Conservation (phyloP, 139 green algal genomes). For the Limnomonas spitsbergensis region DNA sequence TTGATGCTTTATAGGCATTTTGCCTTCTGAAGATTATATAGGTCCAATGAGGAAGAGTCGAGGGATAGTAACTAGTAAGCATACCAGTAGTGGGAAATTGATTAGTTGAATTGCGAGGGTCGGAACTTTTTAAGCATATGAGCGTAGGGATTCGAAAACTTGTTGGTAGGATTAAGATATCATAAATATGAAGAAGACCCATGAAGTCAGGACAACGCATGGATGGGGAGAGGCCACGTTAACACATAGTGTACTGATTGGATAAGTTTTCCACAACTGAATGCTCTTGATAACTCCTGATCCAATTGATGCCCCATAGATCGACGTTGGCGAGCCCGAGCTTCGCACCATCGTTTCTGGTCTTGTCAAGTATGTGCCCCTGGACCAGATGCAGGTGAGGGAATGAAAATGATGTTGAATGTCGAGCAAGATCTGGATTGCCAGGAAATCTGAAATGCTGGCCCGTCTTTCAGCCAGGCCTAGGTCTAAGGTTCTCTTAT, state of each 20-base stretch:
- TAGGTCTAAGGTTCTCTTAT: too few relatives aligned
- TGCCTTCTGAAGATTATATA: not conserved
- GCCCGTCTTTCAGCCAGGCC: too few relatives aligned
- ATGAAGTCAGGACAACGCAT: not conserved
- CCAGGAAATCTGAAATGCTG: too few relatives aligned
- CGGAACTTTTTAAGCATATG: too few relatives aligned
- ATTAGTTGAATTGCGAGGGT: too few relatives aligned
- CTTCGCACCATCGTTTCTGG: constrained; percentile 80
- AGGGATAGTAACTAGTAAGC: not conserved
- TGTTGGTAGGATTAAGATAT: too few relatives aligned
- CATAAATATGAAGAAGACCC: too few relatives aligned
- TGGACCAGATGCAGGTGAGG: constrained; percentile 67
- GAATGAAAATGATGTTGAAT: constrained; percentile 5
- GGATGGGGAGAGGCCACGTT: not conserved
- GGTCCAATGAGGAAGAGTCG: not conserved
- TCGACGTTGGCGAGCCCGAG: constrained; percentile 80
- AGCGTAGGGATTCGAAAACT: too few relatives aligned
- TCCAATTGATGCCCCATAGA: constrained; percentile 28
- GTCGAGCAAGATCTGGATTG: too few relatives aligned
- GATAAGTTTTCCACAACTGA: not conserved
- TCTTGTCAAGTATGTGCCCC: constrained; percentile 74
- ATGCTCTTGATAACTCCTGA: not conserved
- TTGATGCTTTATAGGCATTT: not conserved
- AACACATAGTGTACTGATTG: not conserved
- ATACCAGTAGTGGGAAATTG: too few relatives aligned